These are phyloP conservation scores for Panellus pusillus DNA, from an alignment of 768 basidiomycete species.

Conservation along the genomic window DNA sequence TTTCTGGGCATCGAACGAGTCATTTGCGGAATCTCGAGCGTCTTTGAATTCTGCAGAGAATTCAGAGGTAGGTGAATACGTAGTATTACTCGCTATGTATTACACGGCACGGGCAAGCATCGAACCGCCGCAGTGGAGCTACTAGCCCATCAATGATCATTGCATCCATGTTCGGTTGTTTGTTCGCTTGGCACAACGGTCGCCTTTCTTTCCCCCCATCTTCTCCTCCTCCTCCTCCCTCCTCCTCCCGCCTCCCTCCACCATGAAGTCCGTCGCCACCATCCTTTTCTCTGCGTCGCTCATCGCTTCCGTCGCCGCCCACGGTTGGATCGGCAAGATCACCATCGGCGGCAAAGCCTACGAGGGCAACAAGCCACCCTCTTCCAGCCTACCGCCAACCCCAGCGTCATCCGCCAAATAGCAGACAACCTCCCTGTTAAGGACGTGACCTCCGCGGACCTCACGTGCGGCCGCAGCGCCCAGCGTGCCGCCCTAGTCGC, in stretches of 20 bases:
- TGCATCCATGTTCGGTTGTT: not conserved
- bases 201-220: not conserved
- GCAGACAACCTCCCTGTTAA: constrained; percentile 30
- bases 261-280: constrained; percentile 7
- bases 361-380: constrained; percentile 7
- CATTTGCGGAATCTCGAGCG: too few species aligned
- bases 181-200: too few species aligned
- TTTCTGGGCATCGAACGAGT: too few species aligned
- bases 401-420: constrained; percentile 19
- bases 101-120: too few species aligned
- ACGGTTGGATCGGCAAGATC: constrained; percentile 18
- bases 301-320: constrained; percentile 17
- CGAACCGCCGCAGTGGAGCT: too few species aligned
- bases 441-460: constrained; percentile 38
- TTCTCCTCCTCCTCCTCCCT: not conserved
- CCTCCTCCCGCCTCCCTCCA: not conserved
- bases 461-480: constrained; percentile 50
- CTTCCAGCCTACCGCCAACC: not conserved
- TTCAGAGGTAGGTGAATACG: too few species aligned
- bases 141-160: not conserved
- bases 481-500: constrained; percentile 46
- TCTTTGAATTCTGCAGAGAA: too few species aligned
- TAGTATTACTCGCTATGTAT: too few species aligned
- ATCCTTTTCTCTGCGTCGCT: constrained; percentile 8
- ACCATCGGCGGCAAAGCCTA: constrained; percentile 8